phyloP scores from a whole-genome alignment of 495 filamentous ascomycete genomes.

The Trichocladium antarcticum region DNA sequence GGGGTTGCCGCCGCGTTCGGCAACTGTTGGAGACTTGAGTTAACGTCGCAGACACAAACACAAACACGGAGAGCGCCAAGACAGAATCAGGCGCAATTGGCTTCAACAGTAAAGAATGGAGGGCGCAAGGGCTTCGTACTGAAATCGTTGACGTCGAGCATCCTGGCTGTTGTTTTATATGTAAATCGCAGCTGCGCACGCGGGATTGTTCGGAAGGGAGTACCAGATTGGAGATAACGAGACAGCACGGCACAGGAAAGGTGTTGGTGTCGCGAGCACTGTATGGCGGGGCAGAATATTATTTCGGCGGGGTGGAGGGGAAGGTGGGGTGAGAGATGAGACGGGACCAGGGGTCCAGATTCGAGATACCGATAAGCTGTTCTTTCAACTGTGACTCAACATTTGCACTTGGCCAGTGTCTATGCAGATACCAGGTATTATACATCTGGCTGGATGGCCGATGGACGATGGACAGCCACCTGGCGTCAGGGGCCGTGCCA shows the following conservation, averaged over 20 bases:
- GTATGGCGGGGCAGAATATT: slow-evolving; percentile 27
- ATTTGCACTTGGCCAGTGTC: no score
- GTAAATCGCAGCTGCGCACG: background rate
- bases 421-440: no score
- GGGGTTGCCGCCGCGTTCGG: slow-evolving; percentile 78
- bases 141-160: slow-evolving; percentile 35
- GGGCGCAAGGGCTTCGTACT: slow-evolving; percentile 13
- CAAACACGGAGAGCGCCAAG: background rate
- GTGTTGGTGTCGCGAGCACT: slow-evolving; percentile 14
- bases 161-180: slow-evolving; percentile 6
- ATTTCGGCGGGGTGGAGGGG: slow-evolving; percentile 25
- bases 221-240: no score
- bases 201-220: no score
- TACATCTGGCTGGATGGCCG: no score
- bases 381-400: background rate
- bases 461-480: no score
- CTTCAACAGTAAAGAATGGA: background rate
- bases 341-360: slow-evolving; percentile 11
- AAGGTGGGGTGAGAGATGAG: slow-evolving; percentile 18
- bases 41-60: slow-evolving; percentile 44
- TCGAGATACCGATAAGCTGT: background rate
- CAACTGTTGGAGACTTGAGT: slow-evolving; percentile 59
- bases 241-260: background rate
- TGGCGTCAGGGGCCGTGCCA: no score
- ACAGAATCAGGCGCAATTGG: slow-evolving; percentile 1